Evolutionary conservation across 164 flowering plant genomes (phyloP).

Genomic region (Saururus chinensis): DNA sequence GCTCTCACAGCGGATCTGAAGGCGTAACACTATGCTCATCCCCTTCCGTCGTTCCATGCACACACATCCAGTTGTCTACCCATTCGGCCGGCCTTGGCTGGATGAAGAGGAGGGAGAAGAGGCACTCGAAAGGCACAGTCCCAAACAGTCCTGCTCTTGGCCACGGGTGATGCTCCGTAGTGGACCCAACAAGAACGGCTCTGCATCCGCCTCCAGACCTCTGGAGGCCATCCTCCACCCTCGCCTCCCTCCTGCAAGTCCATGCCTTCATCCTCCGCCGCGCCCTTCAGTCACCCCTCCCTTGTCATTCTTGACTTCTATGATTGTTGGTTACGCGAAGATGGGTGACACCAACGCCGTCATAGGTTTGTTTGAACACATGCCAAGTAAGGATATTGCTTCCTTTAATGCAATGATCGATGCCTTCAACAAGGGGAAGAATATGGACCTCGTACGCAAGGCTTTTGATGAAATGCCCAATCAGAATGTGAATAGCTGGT

Average conservation of each 20-base stretch:
- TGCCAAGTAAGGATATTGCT: conserved; percentile 48
- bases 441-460: conserved; percentile 34
- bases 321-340: conserved; percentile 52
- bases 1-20: too few relatives aligned
- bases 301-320: conserved; percentile 70
- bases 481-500: too few relatives aligned
- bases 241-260: conserved; percentile 43
- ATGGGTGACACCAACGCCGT: conserved; percentile 41
- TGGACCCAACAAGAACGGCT: conserved; percentile 49
- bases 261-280: conserved; percentile 64
- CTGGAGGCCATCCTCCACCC: conserved; percentile 19
- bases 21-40: too few relatives aligned
- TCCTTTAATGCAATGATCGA: conserved; percentile 61
- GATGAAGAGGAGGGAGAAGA: too few relatives aligned
- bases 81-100: too few relatives aligned
- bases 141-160: too few relatives aligned
- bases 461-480: conserved; percentile 52
- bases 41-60: too few relatives aligned
- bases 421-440: conserved; percentile 49
- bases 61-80: too few relatives aligned
- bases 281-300: conserved; percentile 37
- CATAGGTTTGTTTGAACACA: conserved; percentile 33
- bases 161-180: not conserved
- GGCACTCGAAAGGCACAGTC: too few relatives aligned
- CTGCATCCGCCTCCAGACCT: conserved; percentile 55